Conservation (phyloP, 352 stramenopile genomes). For the Globisporangium orthogonon region DNA sequence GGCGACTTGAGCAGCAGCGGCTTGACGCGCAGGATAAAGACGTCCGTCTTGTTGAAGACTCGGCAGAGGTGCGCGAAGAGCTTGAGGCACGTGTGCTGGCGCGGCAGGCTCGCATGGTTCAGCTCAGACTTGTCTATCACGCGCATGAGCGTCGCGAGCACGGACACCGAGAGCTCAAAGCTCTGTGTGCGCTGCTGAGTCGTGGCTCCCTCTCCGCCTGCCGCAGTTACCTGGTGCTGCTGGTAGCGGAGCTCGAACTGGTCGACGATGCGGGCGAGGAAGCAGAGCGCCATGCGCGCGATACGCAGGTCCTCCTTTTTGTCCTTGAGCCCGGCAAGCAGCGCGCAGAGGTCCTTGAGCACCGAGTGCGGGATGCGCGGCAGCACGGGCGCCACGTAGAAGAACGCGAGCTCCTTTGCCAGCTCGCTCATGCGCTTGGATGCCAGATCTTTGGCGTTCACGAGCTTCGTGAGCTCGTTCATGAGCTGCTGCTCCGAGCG, state of each 20-base stretch:
- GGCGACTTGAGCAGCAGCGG: constrained; percentile 49
- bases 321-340: constrained; percentile 69
- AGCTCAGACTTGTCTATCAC: constrained; percentile 48
- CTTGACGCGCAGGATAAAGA: constrained; percentile 28
- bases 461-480: constrained; percentile 68
- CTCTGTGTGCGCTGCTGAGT: constrained; percentile 27
- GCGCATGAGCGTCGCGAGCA: constrained; percentile 36
- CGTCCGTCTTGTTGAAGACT: constrained; percentile 40
- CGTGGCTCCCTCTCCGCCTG: background rate
- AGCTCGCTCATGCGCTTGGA: constrained; percentile 69
- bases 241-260: constrained; percentile 49
- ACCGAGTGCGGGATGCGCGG: constrained; percentile 51
- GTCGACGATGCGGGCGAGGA: constrained; percentile 54
- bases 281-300: constrained; percentile 48
- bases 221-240: background rate
- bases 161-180: constrained; percentile 37
- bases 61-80: constrained; percentile 57
- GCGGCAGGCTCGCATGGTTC: constrained; percentile 32
- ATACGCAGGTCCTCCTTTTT: constrained; percentile 79
- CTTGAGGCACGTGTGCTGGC: constrained; percentile 44
- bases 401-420: constrained; percentile 63
- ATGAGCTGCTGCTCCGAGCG: constrained; percentile 80
- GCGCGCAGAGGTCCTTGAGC: constrained; percentile 50
- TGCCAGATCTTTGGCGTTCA: constrained; percentile 48
- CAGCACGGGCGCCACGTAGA: constrained; percentile 57